These are phyloP conservation scores for Trematosphaeria pertusa DNA, from an alignment of 2,329 filamentous ascomycete genomes.

Conservation along the genomic window DNA sequence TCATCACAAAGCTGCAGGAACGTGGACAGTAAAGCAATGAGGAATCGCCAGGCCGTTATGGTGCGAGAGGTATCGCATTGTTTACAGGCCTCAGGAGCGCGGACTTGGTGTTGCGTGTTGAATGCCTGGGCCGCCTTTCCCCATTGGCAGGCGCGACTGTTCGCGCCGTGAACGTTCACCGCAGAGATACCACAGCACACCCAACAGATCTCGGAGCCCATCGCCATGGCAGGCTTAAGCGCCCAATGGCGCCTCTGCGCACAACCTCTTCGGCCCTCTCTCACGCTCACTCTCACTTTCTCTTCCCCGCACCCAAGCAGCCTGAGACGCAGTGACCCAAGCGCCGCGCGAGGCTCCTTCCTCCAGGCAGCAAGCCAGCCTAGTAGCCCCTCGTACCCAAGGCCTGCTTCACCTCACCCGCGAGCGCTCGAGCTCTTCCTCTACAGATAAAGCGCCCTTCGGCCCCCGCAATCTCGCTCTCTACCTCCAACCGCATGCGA, in stretches of 20 bases:
- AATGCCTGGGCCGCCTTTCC: no score
- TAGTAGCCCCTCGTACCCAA: background rate
- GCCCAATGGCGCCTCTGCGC: background rate
- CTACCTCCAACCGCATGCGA: background rate
- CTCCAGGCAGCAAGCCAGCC: constrained; percentile 26
- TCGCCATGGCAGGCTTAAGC: no score
- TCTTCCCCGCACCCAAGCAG: constrained; percentile 1
- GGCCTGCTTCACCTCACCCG: background rate
- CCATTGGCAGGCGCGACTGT: background rate
- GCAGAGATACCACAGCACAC: background rate
- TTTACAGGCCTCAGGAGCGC: no score
- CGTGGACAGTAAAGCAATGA: no score
- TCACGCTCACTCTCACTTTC: background rate
- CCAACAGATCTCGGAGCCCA: no score
- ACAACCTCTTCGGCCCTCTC: no score
- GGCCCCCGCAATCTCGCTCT: background rate
- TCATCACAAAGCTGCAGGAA: no score
- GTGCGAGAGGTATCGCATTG: no score
- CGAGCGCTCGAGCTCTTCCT: background rate
- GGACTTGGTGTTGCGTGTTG: no score
- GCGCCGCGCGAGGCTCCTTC: constrained; percentile 18
- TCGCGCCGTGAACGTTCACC: background rate
- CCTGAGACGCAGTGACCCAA: constrained; percentile 10
- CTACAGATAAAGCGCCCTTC: constrained; percentile 8
- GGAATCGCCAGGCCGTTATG: no score